These are phyloP conservation scores for Sarcocystis neurona DNA, from an alignment of 169 alveolate genomes.

Conservation along the genomic window DNA sequence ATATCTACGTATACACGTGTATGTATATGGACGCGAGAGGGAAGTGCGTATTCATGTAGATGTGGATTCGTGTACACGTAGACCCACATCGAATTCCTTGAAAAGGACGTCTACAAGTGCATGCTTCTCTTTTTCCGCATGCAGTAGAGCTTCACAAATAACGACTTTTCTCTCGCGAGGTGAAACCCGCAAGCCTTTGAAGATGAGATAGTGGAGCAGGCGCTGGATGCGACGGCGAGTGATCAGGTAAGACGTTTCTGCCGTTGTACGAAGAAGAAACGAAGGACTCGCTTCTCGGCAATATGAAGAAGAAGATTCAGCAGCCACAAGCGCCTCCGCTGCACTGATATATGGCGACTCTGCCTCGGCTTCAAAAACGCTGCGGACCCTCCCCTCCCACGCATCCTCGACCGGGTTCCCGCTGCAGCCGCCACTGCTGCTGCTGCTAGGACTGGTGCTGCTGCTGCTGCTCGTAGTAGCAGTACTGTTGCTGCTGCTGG, in stretches of 20 bases:
- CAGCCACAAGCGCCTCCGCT: no score
- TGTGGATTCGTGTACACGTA: not conserved
- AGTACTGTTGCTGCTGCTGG: no score
- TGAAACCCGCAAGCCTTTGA: not conserved
- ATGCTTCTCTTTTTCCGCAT: not conserved
- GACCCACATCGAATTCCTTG: not conserved
- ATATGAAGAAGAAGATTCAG: no score
- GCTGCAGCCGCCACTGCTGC: no score
- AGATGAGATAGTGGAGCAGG: slow-evolving; percentile 3
- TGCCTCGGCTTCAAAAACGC: no score
- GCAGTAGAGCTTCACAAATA: slow-evolving; percentile 1
- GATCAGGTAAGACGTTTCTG: not conserved
- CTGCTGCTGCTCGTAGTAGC: no score
- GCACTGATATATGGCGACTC: no score
- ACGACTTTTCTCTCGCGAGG: slow-evolving; percentile 15
- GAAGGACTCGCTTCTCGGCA: no score
- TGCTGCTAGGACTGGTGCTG: no score
- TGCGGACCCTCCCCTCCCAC: no score
- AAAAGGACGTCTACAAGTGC: slow-evolving; percentile 26
- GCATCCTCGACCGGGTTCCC: no score
- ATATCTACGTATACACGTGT: not conserved
- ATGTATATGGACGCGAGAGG: not conserved
- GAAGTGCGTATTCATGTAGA: not conserved
- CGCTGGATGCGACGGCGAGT: not conserved
- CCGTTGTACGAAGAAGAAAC: not conserved